Evolutionary conservation across 805 yeast genomes (phyloP).

Genomic region (Yamadazyma takamatsuzukensis): DNA sequence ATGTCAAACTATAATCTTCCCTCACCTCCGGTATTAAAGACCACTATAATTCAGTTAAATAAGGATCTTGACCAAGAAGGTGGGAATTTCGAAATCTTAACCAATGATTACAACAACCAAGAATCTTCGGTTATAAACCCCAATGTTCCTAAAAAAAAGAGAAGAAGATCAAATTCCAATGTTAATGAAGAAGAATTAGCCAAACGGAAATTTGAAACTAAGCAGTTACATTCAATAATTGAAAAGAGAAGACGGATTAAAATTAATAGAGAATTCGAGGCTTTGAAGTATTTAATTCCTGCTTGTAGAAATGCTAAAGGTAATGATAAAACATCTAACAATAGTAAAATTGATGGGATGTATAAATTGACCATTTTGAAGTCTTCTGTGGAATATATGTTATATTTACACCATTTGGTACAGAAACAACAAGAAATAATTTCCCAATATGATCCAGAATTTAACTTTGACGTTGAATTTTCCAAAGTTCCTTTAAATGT

Average conservation of each 20-base stretch:
- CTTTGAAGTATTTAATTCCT: conserved; percentile 71
- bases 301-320: conserved; percentile 58
- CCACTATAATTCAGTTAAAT: conserved; percentile 43
- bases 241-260: conserved; percentile 76
- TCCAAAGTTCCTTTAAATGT: conserved; percentile 55
- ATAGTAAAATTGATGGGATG: conserved; percentile 54
- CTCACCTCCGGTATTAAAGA: conserved; percentile 39
- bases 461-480: conserved; percentile 44
- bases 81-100: conserved; percentile 39
- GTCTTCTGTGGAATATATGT: conserved; percentile 78
- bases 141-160: conserved; percentile 23
- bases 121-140: conserved; percentile 4
- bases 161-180: conserved; percentile 37
- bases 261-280: conserved; percentile 80
- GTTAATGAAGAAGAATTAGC: conserved; percentile 40
- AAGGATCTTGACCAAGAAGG: conserved; percentile 41
- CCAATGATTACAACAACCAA: conserved; percentile 28
- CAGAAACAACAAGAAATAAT: conserved; percentile 48
- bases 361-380: conserved; percentile 78
- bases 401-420: conserved; percentile 61
- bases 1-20: conserved; percentile 22
- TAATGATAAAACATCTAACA: conserved; percentile 11
- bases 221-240: conserved; percentile 64
- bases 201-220: conserved; percentile 39
- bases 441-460: conserved; percentile 10